Evolutionary conservation across 1,284 basidiomycete species (phyloP).

Genomic region (Ganoderma multipileum): DNA sequence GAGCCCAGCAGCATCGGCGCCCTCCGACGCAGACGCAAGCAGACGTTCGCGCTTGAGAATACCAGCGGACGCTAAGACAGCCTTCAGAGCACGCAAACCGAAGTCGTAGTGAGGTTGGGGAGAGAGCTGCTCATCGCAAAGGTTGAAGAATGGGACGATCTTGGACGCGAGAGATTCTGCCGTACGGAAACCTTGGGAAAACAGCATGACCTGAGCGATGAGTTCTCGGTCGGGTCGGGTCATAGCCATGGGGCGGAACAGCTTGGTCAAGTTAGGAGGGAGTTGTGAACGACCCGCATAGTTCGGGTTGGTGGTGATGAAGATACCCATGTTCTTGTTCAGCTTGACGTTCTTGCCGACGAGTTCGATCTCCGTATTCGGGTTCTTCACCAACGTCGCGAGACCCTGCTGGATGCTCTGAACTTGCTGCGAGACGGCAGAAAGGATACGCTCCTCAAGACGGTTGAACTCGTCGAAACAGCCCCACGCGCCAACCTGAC

Average conservation of each 20-base stretch:
- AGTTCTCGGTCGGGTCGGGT: conserved; percentile 97
- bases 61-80: conserved; percentile 96
- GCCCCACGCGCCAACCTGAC: conserved; percentile 99
- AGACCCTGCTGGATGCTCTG: conserved; percentile 98
- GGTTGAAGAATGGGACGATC: conserved; percentile 99
- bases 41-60: conserved; percentile 95
- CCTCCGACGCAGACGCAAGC: conserved; percentile 53
- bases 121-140: conserved; percentile 96
- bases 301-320: conserved; percentile 98
- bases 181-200: conserved; percentile 98
- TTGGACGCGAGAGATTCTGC: conserved; percentile 96
- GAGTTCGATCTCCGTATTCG: conserved; percentile 92
- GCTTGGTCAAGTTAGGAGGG: conserved; percentile 95
- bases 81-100: conserved; percentile 96
- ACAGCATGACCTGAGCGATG: conserved; percentile 99
- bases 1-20: conserved; percentile 57
- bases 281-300: conserved; percentile 98
- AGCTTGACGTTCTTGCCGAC: conserved; percentile 94
- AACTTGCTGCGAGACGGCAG: conserved; percentile 98
- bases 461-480: conserved; percentile 99
- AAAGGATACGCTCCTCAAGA: conserved; percentile 96
- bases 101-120: conserved; percentile 99
- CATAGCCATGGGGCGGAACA: conserved; percentile 99
- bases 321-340: conserved; percentile 95
- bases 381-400: conserved; percentile 79